These are phyloP conservation scores for Aspergillus ostianus DNA, from an alignment of 495 filamentous ascomycete genomes.

Conservation along the genomic window DNA sequence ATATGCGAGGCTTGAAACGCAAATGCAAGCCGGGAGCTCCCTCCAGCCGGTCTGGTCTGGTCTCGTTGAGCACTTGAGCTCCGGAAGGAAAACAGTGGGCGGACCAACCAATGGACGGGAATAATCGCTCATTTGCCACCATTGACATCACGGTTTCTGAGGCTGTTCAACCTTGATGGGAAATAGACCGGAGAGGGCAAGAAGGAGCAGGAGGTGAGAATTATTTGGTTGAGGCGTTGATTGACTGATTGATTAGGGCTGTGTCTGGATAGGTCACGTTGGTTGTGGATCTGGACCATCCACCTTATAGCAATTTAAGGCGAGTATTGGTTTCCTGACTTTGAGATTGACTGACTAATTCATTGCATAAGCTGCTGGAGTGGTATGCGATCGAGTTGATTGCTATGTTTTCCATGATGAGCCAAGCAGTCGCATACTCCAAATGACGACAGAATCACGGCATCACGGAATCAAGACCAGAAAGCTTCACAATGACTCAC, in stretches of 20 bases:
- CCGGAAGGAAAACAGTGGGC: not conserved
- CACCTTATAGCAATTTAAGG: too few relatives aligned
- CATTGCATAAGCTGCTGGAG: too few relatives aligned
- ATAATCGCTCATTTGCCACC: constrained; percentile 8
- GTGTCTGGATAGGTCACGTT: not conserved
- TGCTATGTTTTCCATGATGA: too few relatives aligned
- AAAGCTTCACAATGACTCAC: too few relatives aligned
- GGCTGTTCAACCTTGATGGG: not conserved
- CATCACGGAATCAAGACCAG: too few relatives aligned
- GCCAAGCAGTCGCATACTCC: too few relatives aligned
- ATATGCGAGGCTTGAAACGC: not conserved
- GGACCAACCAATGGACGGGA: not conserved
- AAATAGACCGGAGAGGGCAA: not conserved
- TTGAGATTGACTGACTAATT: too few relatives aligned
- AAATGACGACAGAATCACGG: too few relatives aligned
- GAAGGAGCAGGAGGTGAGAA: not conserved
- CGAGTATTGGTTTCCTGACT: too few relatives aligned
- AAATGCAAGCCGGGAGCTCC: not conserved
- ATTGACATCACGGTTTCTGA: constrained; percentile 3
- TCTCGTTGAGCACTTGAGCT: not conserved
- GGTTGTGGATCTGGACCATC: not conserved
- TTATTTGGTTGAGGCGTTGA: not conserved
- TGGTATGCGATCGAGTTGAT: too few relatives aligned
- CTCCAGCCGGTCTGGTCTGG: too few relatives aligned
- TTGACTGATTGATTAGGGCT: not conserved